Evolutionary conservation across 148 eudicot genomes (phyloP), one percentile per base, ranked within the genome.

Genomic region (Persicaria tinctoria): DNA sequence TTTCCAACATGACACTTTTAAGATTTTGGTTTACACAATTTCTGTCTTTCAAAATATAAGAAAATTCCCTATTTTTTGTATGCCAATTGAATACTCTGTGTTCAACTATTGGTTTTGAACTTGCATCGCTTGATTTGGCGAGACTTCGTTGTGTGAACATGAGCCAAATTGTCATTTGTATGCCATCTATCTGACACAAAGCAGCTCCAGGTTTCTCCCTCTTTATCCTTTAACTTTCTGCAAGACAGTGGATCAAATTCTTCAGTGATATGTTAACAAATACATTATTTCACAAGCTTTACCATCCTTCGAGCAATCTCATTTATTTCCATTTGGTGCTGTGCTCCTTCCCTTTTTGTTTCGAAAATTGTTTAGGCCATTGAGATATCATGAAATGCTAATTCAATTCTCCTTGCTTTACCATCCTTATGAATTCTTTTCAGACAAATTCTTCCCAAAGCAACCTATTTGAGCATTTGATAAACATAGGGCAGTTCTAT

Each of bases 391-490:
- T 57, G 17, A 18, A 11, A 60, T 60, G 44, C 14, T 23, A 10
- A 20, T 60, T 2, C 46, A 44, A 14, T 66, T 66, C 70, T 38
- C 17, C 5, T 66, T 60, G n/a, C n/a, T n/a, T n/a, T n/a, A n/a
- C n/a, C n/a, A n/a, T n/a, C n/a, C n/a, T n/a, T n/a, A n/a, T n/a
- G n/a, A n/a, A n/a, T n/a, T n/a, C n/a, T n/a, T n/a, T 72, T 69
- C 90, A 95, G 99, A 87, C 99, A 70, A 87, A 94, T 60, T 81
- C 84, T 72, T 89, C 97, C 7, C 84, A 95, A 78, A 92, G 92
- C 87, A 81, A 60, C 75, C 92, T 95, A 81, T 95, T 95, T 80
- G 96, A 95, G 59, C 99, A 95, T 82, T 85, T 95, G 88, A 95
- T 90, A 78, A 95, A 95, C 79, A 41, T 84, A 12, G 92, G 99